Evolutionary conservation across 148 eudicot genomes (phyloP), one percentile per base, ranked within the genome.

Genomic region (Amaranthus palmeri): DNA sequence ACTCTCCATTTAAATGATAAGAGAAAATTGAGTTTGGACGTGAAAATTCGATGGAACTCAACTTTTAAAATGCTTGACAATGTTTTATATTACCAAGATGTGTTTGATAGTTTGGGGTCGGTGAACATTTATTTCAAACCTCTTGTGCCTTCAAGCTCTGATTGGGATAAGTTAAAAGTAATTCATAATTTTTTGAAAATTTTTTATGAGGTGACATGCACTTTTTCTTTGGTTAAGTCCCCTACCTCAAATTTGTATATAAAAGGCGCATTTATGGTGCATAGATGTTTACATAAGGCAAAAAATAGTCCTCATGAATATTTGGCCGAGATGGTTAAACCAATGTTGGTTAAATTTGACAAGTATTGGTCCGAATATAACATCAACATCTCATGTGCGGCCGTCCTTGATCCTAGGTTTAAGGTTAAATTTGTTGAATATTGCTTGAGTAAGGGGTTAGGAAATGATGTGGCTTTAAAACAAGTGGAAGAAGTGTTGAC

Each of bases 11-110:
- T 60, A 11, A 12, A 60, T 7, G 45, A 9, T 6, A 25, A 25
- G 45, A 60, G 64, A 14, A 60, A 60, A 40, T 44, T 60, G 8
- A 60, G 40, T 60, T 40, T 60, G 64, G 64, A 60, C 40, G 25
- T 60, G 64, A 25, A 25, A 25, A 25, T 25, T 25, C 36, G 36
- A 25, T 25, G 36, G 2, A 25, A 2, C 36, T 25, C 1, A 11
- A 60, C 11, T 60, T 25, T 0, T 8, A 60, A 25, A 44, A 25
- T 60, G 43, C 64, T 40, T 25, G 44, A 40, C 8, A 60, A 60
- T 36, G 44, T 25, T 4, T 36, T 60, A 3, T 60, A 25, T 40
- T 60, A 60, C 11, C 0, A 60, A 10, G 44, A 40, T 25, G 64
- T 60, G 4, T 60, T 60, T 25, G 8, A 0, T 6, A 12, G 40